These are phyloP conservation scores for Zymoseptoria tritici DNA, from an alignment of 2,329 filamentous ascomycete genomes.

Conservation along the genomic window DNA sequence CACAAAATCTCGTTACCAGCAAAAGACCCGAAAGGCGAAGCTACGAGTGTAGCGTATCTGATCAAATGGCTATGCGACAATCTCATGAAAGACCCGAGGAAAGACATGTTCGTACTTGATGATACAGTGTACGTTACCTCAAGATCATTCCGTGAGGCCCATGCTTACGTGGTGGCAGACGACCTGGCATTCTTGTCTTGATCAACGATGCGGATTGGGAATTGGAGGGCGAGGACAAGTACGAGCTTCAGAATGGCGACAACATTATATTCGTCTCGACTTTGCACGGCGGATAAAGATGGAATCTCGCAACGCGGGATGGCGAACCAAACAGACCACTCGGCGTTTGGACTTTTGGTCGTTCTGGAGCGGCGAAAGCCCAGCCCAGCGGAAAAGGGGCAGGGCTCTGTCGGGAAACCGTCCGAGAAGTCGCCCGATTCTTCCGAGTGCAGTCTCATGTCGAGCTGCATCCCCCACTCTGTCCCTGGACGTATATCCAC, in stretches of 20 bases:
- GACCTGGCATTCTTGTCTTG: slow-evolving; percentile 88
- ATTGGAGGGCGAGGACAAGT: slow-evolving; percentile 86
- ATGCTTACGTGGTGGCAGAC: slow-evolving; percentile 46
- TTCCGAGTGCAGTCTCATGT: not conserved
- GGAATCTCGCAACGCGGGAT: not conserved
- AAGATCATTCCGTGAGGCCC: not conserved
- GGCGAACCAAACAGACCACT: not conserved
- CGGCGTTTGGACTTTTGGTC: not conserved
- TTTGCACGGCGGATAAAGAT: slow-evolving; percentile 74
- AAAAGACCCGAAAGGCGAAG: slow-evolving; percentile 50
- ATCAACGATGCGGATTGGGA: slow-evolving; percentile 99
- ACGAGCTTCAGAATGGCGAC: slow-evolving; percentile 73
- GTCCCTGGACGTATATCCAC: not conserved
- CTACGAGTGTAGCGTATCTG: slow-evolving; percentile 65
- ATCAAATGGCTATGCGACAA: slow-evolving; percentile 72
- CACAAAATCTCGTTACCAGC: slow-evolving; percentile 64
- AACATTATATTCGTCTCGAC: slow-evolving; percentile 95
- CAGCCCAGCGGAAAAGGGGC: not conserved
- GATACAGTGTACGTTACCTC: slow-evolving; percentile 66
- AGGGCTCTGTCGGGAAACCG: too few relatives aligned
- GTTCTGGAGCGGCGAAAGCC: not conserved
- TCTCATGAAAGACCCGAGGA: slow-evolving; percentile 75
- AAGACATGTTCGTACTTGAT: slow-evolving; percentile 84
- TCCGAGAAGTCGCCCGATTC: not conserved
- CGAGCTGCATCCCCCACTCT: not conserved